These are phyloP conservation scores for Ganoderma sp. DNA, from an alignment of 1,284 basidiomycete genomes.

Conservation along the genomic window DNA sequence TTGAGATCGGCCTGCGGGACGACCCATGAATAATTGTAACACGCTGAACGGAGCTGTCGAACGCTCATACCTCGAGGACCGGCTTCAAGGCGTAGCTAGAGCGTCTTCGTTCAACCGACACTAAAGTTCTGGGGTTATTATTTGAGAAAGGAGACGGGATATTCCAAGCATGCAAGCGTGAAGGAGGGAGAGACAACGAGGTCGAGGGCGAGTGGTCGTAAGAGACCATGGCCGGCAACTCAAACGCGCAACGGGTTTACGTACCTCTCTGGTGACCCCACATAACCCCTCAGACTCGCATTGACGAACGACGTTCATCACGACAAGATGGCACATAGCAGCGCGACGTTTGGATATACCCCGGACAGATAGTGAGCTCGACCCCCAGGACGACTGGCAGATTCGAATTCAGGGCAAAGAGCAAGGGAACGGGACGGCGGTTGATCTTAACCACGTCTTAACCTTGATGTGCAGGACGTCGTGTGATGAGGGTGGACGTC, in stretches of 20 bases:
- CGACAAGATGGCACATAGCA: background rate
- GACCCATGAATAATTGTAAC: slow-evolving; percentile 3
- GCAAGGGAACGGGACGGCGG: background rate
- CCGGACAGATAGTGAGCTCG: background rate
- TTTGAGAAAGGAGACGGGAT: background rate
- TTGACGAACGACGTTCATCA: background rate
- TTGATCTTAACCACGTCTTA: background rate
- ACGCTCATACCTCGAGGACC: slow-evolving; percentile 9
- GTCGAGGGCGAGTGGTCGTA: background rate
- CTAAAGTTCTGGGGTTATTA: background rate
- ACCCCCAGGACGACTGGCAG: background rate
- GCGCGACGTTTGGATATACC: background rate
- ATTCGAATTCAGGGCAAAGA: background rate
- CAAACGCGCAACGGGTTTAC: slow-evolving; percentile 16
- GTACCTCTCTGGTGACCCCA: slow-evolving; percentile 9
- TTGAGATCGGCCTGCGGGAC: slow-evolving; percentile 11
- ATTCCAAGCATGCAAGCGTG: background rate
- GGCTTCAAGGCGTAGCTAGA: background rate
- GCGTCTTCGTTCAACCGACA: background rate
- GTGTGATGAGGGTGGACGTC: background rate
- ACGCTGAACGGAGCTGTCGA: background rate
- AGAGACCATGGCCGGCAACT: background rate
- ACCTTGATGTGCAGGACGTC: background rate
- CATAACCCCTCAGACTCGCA: background rate
- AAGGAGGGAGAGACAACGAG: slow-evolving; percentile 1